Evolutionary conservation across 2,329 filamentous ascomycete genomes (phyloP), one percentile per base, ranked within the genome.

Genomic region (Ampelomyces quisqualis): DNA sequence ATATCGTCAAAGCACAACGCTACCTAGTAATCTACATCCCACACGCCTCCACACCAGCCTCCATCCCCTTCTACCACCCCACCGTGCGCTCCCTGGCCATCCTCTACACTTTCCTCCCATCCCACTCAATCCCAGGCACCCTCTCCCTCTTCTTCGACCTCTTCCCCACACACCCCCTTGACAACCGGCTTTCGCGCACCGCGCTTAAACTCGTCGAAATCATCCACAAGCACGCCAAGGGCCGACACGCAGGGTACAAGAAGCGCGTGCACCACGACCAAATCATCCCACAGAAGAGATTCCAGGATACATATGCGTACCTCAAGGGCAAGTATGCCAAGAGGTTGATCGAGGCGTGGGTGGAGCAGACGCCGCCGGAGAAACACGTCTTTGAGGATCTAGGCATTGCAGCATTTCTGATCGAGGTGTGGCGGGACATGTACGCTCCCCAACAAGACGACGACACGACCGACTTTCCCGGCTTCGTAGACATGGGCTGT

Each of bases 341-440:
- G 14, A 59, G 69, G 1, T 72, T 98, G 9, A 84, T 90, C 10
- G 69, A 79, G n/a, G 72, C 70, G 1, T 98, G 91, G 93, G 83
- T 82, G 10, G 93, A 97, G 71, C 78, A 79, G 36, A 97, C 90
- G 0, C 90, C 95, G 62, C 88, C 90, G 0, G 75, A 75, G 11
- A 98, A 97, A 66, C 90, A 97, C 62, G 89, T 97, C 2, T 97
- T 96, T 67, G 93, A 98, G 64, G 91, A 97, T 62, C 72, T 98
- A 14, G 80, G 82, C 3, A 96, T 98, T 48, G 87, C 91, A 0
- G 87, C 91, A 0, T 98, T 96, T 58, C 73, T 97, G 36, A 88
- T 97, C 18, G 90, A 96, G 71, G 72, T 97, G 2, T 98, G 93
- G 93, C 71, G 73, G 9, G 81, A 85, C 43, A 91, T 95, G 83